phyloP scores from a whole-genome alignment of 1,284 basidiomycete species.

The Tylopilus sp. region DNA sequence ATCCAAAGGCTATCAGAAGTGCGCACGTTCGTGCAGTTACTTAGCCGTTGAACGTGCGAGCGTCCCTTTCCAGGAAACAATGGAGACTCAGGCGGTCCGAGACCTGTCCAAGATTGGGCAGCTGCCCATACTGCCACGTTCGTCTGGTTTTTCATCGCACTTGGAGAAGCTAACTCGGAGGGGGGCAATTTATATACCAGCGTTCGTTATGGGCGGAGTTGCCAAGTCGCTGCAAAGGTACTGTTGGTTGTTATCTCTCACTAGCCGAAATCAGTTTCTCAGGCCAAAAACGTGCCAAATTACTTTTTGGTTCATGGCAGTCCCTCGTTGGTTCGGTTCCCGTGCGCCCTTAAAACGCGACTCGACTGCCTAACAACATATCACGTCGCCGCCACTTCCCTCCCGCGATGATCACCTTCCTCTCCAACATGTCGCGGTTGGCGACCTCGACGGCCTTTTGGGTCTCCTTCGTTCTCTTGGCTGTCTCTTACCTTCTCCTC shows the following conservation, averaged over 20 bases:
- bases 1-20: neutral
- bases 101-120: neutral
- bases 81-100: slow-evolving; percentile 1
- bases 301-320: slow-evolving; percentile 10
- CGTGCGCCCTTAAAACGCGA: slow-evolving; percentile 23
- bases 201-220: neutral
- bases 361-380: slow-evolving; percentile 4
- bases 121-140: slow-evolving; percentile 20
- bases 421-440: slow-evolving; percentile 14
- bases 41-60: no score
- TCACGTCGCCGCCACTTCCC: slow-evolving; percentile 23
- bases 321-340: slow-evolving; percentile 18
- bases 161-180: slow-evolving; percentile 1
- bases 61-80: slow-evolving; percentile 3
- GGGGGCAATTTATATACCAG: neutral
- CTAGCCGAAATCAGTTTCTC: slow-evolving; percentile 20
- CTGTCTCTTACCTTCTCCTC: slow-evolving; percentile 35
- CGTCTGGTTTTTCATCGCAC: slow-evolving; percentile 8
- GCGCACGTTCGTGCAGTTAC: slow-evolving; percentile 16
- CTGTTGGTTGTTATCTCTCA: slow-evolving; percentile 16
- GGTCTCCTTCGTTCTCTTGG: slow-evolving; percentile 26
- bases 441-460: slow-evolving; percentile 25
- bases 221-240: slow-evolving; percentile 16
- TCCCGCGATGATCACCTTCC: slow-evolving; percentile 23
- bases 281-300: slow-evolving; percentile 23